Percentiles rank a stretch among this genome's conserved stretches.
phyloP scores from a whole-genome alignment of 805 yeast genomes.

The Alloascoidea africana region DNA sequence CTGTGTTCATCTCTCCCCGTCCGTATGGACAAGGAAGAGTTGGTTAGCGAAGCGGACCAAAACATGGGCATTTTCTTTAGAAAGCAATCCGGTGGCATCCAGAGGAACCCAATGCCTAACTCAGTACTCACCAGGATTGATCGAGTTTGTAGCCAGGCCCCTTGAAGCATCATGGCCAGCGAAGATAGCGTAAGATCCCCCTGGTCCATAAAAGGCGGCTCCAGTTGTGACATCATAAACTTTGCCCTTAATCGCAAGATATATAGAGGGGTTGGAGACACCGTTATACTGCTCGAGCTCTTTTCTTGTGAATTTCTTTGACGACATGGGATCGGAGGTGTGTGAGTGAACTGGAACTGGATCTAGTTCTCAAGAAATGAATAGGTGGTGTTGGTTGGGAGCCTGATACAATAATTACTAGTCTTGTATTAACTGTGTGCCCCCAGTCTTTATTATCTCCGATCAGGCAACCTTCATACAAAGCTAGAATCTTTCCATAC shows the following conservation, averaged over 20 bases:
- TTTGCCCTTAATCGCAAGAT: slow-evolving; percentile 70
- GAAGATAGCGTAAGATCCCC: slow-evolving; percentile 87
- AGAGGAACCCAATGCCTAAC: slow-evolving; percentile 18
- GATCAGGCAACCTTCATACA: too few species aligned
- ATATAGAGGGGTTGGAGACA: slow-evolving; percentile 61
- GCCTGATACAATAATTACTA: too few species aligned
- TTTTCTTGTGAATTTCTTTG: background rate
- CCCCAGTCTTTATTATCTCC: too few species aligned
- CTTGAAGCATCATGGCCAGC: slow-evolving; percentile 95
- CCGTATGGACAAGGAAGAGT: slow-evolving; percentile 1
- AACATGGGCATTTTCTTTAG: background rate
- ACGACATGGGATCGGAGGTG: too few species aligned
- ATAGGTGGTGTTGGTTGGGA: too few species aligned
- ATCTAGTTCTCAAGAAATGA: too few species aligned
- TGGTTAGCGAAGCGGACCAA: too few species aligned
- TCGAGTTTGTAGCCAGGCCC: slow-evolving; percentile 80
- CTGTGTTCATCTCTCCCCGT: slow-evolving; percentile 14
- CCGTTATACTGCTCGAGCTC: slow-evolving; percentile 28
- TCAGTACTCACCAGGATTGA: slow-evolving; percentile 42
- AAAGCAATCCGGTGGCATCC: background rate
- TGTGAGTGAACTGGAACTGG: background rate
- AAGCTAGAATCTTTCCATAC: too few species aligned
- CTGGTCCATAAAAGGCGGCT: slow-evolving; percentile 83
- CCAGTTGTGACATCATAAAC: slow-evolving; percentile 78
- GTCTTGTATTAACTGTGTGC: too few species aligned